phyloP scores from a whole-genome alignment of 2,329 filamentous ascomycete genomes.

The Penicillium capsulatum region DNA sequence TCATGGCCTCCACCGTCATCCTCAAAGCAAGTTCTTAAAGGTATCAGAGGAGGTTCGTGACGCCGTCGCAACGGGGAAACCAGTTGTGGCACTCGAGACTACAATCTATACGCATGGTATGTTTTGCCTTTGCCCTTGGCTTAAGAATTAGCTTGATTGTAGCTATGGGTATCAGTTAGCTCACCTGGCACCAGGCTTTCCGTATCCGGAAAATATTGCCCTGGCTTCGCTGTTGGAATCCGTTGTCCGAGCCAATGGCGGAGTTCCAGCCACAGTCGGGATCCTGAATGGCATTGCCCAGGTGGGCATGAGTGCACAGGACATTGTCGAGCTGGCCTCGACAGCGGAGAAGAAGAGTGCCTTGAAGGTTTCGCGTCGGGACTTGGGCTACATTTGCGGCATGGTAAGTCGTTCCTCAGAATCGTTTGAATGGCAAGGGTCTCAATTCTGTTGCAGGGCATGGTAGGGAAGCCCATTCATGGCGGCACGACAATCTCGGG shows the following conservation, averaged over 20 bases:
- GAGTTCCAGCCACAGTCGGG: slow-evolving; percentile 84
- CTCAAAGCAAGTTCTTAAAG: slow-evolving; percentile 53
- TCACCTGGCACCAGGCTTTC: slow-evolving; percentile 51
- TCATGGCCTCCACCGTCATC: slow-evolving; percentile 30
- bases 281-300: slow-evolving; percentile 77
- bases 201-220: slow-evolving; percentile 67
- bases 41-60: slow-evolving; percentile 79
- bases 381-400: slow-evolving; percentile 77
- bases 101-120: slow-evolving; percentile 94
- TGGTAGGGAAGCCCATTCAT: slow-evolving; percentile 65
- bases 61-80: slow-evolving; percentile 68
- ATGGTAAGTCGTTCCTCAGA: slow-evolving; percentile 51
- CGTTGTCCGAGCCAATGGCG: slow-evolving; percentile 74
- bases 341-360: slow-evolving; percentile 63
- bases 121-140: slow-evolving; percentile 2
- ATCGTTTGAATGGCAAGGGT: no score
- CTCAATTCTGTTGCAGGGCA: slow-evolving; percentile 56
- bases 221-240: slow-evolving; percentile 77
- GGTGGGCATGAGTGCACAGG: slow-evolving; percentile 69
- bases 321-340: slow-evolving; percentile 66
- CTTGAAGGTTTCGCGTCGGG: slow-evolving; percentile 79
- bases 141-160: no score
- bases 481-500: slow-evolving; percentile 91
- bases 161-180: no score
- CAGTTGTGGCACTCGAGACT: slow-evolving; percentile 88